Conservation (phyloP, 768 basidiomycete species). For the Calocera viscosa region DNA sequence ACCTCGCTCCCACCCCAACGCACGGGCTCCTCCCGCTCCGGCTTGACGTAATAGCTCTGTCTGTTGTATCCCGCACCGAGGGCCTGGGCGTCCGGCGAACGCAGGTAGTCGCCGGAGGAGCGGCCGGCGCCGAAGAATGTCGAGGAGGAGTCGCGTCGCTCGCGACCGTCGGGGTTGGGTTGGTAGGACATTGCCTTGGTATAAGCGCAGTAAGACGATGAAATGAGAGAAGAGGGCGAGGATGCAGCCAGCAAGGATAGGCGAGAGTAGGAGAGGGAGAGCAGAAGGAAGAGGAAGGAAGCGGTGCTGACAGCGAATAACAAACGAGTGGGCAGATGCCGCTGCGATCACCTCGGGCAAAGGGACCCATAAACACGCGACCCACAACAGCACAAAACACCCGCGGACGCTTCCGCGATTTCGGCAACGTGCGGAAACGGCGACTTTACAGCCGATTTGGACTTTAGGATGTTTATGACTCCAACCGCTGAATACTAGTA, state of each 20-base stretch:
- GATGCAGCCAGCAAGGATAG: not conserved
- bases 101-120: not conserved
- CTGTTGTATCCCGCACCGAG: conserved; percentile 62
- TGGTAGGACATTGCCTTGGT: conserved; percentile 21
- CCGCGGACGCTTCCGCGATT: no score
- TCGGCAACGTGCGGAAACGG: no score
- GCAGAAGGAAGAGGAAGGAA: not conserved
- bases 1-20: conserved; percentile 70
- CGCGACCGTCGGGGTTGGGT: conserved; percentile 18
- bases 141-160: conserved; percentile 10
- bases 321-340: not conserved
- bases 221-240: no score
- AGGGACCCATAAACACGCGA: not conserved
- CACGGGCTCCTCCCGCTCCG: conserved; percentile 61
- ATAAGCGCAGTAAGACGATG: not conserved
- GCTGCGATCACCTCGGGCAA: not conserved
- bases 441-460: no score
- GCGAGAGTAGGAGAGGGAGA: not conserved
- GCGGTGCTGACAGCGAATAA: not conserved
- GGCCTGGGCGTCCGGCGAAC: conserved; percentile 31
- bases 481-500: no score
- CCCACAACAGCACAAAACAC: no score
- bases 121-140: conserved; percentile 7
- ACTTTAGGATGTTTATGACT: no score
- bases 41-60: conserved; percentile 46